A percentile compares a stretch with the other conserved stretches of the same genome.
Evolutionary conservation across 208 protist species (phyloP).

Genomic region (Perkinsela sp.): DNA sequence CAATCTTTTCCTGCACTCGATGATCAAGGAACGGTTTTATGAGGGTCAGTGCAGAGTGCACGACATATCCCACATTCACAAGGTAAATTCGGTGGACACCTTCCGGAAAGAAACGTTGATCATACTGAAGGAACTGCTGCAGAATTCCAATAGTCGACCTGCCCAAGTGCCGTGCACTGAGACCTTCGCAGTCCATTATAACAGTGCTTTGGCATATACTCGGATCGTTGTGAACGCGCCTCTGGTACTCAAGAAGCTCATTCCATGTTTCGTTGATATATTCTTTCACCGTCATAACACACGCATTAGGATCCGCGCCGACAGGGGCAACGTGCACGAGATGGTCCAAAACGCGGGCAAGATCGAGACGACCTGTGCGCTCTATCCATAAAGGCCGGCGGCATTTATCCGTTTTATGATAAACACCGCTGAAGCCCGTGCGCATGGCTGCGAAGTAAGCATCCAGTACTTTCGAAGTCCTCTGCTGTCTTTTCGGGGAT

Average conservation of each 20-base stretch:
- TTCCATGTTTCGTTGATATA: background rate
- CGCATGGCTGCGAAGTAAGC: background rate
- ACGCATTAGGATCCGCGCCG: background rate
- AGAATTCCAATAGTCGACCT: background rate
- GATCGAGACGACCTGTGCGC: background rate
- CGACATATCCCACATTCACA: background rate
- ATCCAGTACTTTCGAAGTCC: background rate
- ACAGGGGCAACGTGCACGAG: background rate
- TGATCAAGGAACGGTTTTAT: background rate
- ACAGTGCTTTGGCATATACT: background rate
- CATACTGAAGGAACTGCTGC: background rate
- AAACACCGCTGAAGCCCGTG: background rate
- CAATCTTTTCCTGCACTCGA: slow-evolving; percentile 1
- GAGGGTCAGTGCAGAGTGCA: background rate
- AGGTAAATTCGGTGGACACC: background rate
- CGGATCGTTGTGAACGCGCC: background rate
- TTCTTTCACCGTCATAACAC: background rate
- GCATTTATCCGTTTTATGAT: background rate
- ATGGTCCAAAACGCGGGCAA: background rate
- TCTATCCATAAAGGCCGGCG: background rate
- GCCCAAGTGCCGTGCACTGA: background rate
- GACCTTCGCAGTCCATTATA: background rate
- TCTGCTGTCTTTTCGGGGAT: background rate
- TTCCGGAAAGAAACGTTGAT: background rate
- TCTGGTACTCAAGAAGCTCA: background rate